These are phyloP conservation scores for Cyanidium caldarium DNA, from an alignment of 23 red algal species.

Conservation along the genomic window DNA sequence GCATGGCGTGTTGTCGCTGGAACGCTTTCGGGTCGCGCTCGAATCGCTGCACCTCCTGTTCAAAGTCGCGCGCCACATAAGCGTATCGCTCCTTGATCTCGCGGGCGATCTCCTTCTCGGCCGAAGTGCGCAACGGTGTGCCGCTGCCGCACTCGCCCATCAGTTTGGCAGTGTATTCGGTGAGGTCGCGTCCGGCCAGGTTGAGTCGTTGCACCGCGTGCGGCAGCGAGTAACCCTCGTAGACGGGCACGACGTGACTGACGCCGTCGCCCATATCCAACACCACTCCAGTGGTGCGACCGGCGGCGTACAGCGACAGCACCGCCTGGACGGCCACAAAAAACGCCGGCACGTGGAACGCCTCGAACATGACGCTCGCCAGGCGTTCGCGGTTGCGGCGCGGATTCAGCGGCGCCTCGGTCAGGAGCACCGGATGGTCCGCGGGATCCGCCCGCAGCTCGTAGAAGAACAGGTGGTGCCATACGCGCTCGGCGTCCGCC, in stretches of 20 bases:
- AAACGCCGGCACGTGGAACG: slow-evolving; percentile 15
- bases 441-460: slow-evolving; percentile 13
- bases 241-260: slow-evolving; percentile 16
- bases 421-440: slow-evolving; percentile 7
- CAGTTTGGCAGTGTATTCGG: slow-evolving; percentile 12
- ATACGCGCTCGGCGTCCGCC: slow-evolving; percentile 7
- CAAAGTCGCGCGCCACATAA: slow-evolving; percentile 8
- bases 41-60: background rate
- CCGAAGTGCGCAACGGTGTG: background rate
- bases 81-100: slow-evolving; percentile 6
- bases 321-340: slow-evolving; percentile 16
- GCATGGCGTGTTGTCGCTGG: background rate
- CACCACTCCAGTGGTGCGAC: slow-evolving; percentile 13
- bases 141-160: background rate
- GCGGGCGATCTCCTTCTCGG: slow-evolving; percentile 11
- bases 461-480: slow-evolving; percentile 8
- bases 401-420: slow-evolving; percentile 19
- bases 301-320: slow-evolving; percentile 10
- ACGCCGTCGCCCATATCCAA: slow-evolving; percentile 20
- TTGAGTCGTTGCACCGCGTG: slow-evolving; percentile 12
- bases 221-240: slow-evolving; percentile 21
- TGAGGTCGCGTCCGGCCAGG: slow-evolving; percentile 16
- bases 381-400: slow-evolving; percentile 18
- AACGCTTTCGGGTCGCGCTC: background rate
- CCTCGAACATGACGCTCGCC: slow-evolving; percentile 13